Conservation (phyloP, 2,329 filamentous ascomycete genomes). For the Xylaria sp. region DNA sequence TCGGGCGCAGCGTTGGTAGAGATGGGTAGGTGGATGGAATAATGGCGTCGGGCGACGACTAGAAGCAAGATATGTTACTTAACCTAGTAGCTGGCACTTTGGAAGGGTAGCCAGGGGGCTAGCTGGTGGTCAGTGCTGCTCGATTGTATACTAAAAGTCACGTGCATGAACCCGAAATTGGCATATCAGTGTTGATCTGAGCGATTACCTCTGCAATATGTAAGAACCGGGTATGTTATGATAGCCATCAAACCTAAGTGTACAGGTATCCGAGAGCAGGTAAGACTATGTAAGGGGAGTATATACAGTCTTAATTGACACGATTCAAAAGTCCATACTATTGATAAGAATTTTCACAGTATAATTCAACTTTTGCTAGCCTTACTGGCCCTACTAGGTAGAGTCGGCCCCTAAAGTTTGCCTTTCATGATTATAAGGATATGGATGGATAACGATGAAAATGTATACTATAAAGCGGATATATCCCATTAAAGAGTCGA, state of each 20-base stretch:
- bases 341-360: not conserved
- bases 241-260: too few relatives aligned
- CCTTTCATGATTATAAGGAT: not conserved
- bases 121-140: conserved; percentile 15
- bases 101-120: conserved; percentile 7
- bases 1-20: conserved; percentile 22
- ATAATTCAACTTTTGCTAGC: not conserved
- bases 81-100: conserved; percentile 32
- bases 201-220: not conserved
- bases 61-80: conserved; percentile 17
- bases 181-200: conserved; percentile 13
- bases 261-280: too few relatives aligned
- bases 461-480: conserved; percentile 4
- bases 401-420: too few relatives aligned
- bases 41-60: conserved; percentile 25
- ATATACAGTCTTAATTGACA: not conserved
- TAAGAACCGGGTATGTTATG: not conserved
- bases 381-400: too few relatives aligned
- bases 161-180: conserved; percentile 10
- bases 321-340: not conserved
- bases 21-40: conserved; percentile 14
- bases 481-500: not conserved
- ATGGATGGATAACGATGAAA: too few relatives aligned
- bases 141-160: conserved; percentile 5
- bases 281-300: too few relatives aligned